phyloP scores from a whole-genome alignment of 2,329 filamentous ascomycete species.

The Hypoxylon rubiginosum region DNA sequence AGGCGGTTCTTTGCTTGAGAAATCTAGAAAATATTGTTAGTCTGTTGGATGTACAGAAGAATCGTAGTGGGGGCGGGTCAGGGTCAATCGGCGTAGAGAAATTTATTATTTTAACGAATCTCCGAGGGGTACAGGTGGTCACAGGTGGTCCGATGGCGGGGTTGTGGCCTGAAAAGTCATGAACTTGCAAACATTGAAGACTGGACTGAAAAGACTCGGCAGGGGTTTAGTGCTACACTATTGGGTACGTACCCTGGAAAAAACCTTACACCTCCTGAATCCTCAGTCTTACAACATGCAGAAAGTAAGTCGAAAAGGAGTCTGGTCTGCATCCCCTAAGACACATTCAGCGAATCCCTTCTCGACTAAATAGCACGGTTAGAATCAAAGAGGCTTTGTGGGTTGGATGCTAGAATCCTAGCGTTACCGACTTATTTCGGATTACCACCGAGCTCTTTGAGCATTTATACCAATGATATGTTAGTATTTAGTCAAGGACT shows the following conservation, averaged over 20 bases:
- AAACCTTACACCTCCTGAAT: not conserved
- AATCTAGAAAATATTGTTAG: conserved; percentile 38
- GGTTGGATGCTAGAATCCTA: conserved; percentile 2
- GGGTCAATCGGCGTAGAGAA: conserved; percentile 15
- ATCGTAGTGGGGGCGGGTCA: conserved; percentile 41
- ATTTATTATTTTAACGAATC: conserved; percentile 27
- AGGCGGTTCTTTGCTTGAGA: conserved; percentile 19
- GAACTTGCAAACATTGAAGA: not conserved
- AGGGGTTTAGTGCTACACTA: not conserved
- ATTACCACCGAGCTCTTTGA: conserved; percentile 33
- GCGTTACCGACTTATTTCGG: not conserved
- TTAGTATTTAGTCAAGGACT: not conserved
- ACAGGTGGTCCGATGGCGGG: conserved; percentile 7
- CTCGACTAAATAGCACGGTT: conserved; percentile 22
- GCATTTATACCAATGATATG: not conserved
- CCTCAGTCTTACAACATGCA: not conserved
- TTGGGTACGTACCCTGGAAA: not conserved
- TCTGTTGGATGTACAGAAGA: conserved; percentile 9
- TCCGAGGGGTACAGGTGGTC: conserved; percentile 37
- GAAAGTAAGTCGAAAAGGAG: not conserved
- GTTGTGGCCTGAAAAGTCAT: not conserved
- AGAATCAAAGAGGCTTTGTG: conserved; percentile 33
- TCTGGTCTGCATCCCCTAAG: not conserved
- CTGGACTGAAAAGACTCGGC: not conserved
- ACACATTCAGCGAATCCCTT: conserved; percentile 12